phyloP scores from a whole-genome alignment of 1,139 yeast species.

The Suhomyces kunorum region DNA sequence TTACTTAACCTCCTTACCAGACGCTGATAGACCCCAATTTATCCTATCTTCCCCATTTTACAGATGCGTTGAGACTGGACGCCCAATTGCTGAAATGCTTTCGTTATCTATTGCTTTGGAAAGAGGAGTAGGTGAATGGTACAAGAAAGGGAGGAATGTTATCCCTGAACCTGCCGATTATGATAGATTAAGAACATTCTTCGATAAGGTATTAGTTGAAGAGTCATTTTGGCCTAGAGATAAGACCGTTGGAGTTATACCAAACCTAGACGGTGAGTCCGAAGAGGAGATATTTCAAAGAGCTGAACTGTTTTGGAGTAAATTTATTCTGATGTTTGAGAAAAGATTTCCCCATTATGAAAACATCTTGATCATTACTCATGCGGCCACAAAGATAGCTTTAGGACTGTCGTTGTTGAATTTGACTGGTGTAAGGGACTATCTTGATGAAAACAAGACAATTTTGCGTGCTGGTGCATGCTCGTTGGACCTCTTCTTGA shows the following conservation, averaged over 20 bases:
- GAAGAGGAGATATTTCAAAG: conserved; percentile 62
- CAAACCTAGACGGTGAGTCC: conserved; percentile 61
- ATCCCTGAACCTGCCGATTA: conserved; percentile 63
- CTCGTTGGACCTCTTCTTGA: conserved; percentile 40
- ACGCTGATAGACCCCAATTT: conserved; percentile 56
- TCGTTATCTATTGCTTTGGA: conserved; percentile 63
- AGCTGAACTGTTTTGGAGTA: conserved; percentile 49
- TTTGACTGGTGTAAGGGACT: conserved; percentile 45
- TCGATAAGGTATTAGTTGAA: conserved; percentile 45
- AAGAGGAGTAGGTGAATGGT: conserved; percentile 76
- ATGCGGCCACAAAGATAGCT: conserved; percentile 83
- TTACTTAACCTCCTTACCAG: conserved; percentile 40
- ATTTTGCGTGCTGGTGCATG: conserved; percentile 52
- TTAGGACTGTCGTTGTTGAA: conserved; percentile 69
- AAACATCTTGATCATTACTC: conserved; percentile 65
- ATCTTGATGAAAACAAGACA: conserved; percentile 46
- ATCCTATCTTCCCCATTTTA: conserved; percentile 83
- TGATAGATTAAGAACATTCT: conserved; percentile 48
- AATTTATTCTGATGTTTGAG: conserved; percentile 55
- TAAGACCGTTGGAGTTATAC: conserved; percentile 50
- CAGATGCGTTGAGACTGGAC: conserved; percentile 82
- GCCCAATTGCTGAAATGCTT: conserved; percentile 60
- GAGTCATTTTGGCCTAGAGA: conserved; percentile 47
- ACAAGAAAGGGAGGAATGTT: conserved; percentile 52
- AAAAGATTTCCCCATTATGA: conserved; percentile 54